Conservation (phyloP, 2,329 filamentous ascomycete species). For the Rhexocercosporidium sp. region DNA sequence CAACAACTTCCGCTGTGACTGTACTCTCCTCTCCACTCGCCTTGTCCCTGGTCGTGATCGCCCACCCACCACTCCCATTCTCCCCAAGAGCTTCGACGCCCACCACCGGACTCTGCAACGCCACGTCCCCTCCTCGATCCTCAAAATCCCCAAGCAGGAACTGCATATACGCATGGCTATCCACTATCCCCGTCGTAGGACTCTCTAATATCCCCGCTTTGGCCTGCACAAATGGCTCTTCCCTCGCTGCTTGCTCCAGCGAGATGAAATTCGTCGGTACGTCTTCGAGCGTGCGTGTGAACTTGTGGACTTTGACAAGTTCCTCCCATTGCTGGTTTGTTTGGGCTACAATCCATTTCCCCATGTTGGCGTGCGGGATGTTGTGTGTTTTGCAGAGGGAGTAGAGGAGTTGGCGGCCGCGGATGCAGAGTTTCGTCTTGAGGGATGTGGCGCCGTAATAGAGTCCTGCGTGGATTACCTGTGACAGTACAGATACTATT, state of each 20-base stretch:
- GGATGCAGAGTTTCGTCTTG: conserved; percentile 84
- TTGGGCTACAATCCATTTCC: conserved; percentile 97
- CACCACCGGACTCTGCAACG: conserved; percentile 70
- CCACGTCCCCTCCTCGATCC: conserved; percentile 75
- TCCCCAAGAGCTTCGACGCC: conserved; percentile 49
- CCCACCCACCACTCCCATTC: conserved; percentile 68
- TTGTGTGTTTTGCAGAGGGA: conserved; percentile 69
- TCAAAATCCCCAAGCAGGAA: conserved; percentile 79
- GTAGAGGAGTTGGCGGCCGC: conserved; percentile 79
- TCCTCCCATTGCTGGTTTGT: conserved; percentile 61
- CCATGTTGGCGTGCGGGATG: conserved; percentile 76
- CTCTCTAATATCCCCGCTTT: conserved; percentile 79
- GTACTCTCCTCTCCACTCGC: conserved; percentile 53
- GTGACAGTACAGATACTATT: neutral
- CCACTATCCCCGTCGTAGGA: conserved; percentile 86
- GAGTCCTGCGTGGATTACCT: conserved; percentile 94
- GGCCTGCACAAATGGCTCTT: conserved; percentile 80
- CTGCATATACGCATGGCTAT: conserved; percentile 85
- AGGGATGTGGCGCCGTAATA: conserved; percentile 69
- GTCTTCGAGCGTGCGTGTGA: conserved; percentile 48
- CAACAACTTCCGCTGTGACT: conserved; percentile 75
- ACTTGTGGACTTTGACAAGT: conserved; percentile 56
- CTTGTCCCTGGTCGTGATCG: conserved; percentile 60
- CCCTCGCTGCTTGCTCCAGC: conserved; percentile 60
- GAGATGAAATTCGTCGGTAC: conserved; percentile 77